phyloP scores from a whole-genome alignment of 495 filamentous ascomycete species.

The Penicilliopsis zonata region DNA sequence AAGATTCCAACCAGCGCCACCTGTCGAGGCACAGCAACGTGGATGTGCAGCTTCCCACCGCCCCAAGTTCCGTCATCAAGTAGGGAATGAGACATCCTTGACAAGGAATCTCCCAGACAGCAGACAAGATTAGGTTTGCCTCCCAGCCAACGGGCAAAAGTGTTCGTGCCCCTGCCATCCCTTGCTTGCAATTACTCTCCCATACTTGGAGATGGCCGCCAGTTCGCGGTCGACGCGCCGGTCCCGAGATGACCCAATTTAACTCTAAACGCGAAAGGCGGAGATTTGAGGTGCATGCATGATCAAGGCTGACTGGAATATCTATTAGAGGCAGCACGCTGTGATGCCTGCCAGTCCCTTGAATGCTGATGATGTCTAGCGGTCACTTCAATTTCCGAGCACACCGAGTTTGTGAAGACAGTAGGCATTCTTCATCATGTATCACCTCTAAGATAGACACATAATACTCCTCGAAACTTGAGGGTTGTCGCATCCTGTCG shows the following conservation, averaged over 20 bases:
- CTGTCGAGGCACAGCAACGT: slow-evolving; percentile 13
- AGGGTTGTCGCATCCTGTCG: too few species aligned
- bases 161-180: slow-evolving; percentile 12
- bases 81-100: slow-evolving; percentile 13
- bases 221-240: slow-evolving; percentile 10
- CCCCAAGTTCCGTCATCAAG: slow-evolving; percentile 12
- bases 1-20: slow-evolving; percentile 6
- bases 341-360: not conserved
- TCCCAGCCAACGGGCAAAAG: slow-evolving; percentile 12
- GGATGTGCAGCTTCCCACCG: slow-evolving; percentile 10
- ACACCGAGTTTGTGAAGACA: too few species aligned
- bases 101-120: slow-evolving; percentile 8
- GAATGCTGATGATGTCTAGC: not conserved
- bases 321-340: slow-evolving; percentile 4
- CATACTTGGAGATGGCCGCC: slow-evolving; percentile 8
- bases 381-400: too few species aligned
- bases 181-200: slow-evolving; percentile 15
- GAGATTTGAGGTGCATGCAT: slow-evolving; percentile 9
- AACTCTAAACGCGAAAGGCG: slow-evolving; percentile 3
- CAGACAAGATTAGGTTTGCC: not conserved
- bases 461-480: too few species aligned
- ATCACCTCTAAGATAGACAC: too few species aligned
- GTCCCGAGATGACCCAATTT: slow-evolving; percentile 2
- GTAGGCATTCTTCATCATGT: too few species aligned
- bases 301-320: slow-evolving; percentile 6